Conservation (phyloP, 2,329 filamentous ascomycete species). For the Alternaria triticimaculans region DNA sequence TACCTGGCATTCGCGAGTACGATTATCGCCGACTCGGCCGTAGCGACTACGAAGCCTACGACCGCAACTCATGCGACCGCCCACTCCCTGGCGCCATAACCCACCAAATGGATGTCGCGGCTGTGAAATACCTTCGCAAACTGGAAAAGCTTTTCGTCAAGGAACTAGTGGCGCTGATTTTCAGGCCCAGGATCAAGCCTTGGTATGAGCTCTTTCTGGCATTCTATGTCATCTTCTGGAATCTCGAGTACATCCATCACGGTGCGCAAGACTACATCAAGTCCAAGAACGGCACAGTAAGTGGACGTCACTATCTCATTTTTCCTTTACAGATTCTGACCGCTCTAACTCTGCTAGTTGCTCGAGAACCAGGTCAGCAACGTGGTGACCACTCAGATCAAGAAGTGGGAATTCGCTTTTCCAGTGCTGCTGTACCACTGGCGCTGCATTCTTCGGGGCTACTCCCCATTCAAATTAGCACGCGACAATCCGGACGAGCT, state of each 20-base stretch:
- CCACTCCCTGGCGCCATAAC: slow-evolving; percentile 45
- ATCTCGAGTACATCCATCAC: slow-evolving; percentile 46
- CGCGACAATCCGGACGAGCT: slow-evolving; percentile 46
- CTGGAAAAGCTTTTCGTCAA: slow-evolving; percentile 41
- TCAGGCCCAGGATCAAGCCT: slow-evolving; percentile 43
- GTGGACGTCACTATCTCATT: slow-evolving; percentile 11
- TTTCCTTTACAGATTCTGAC: not conserved
- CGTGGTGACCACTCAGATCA: slow-evolving; percentile 42
- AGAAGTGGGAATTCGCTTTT: slow-evolving; percentile 45
- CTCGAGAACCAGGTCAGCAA: slow-evolving; percentile 42
- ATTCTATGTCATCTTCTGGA: slow-evolving; percentile 46
- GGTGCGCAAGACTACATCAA: slow-evolving; percentile 44
- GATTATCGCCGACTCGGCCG: slow-evolving; percentile 40
- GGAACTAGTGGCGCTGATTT: slow-evolving; percentile 37
- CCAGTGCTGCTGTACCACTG: slow-evolving; percentile 43
- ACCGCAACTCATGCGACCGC: slow-evolving; percentile 40
- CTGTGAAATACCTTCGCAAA: slow-evolving; percentile 41
- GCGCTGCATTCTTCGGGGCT: slow-evolving; percentile 40
- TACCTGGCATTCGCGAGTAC: slow-evolving; percentile 42
- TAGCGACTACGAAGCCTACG: slow-evolving; percentile 45
- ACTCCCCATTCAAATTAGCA: slow-evolving; percentile 42
- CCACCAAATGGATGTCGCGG: slow-evolving; percentile 47
- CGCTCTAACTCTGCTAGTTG: slow-evolving; percentile 30
- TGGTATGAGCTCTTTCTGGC: slow-evolving; percentile 48
- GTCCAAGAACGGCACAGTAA: slow-evolving; percentile 46